Percentiles rank a stretch among this genome's conserved stretches.
Evolutionary conservation across 108 stramenopile genomes (phyloP).

Genomic region (Ochromonas danica): DNA sequence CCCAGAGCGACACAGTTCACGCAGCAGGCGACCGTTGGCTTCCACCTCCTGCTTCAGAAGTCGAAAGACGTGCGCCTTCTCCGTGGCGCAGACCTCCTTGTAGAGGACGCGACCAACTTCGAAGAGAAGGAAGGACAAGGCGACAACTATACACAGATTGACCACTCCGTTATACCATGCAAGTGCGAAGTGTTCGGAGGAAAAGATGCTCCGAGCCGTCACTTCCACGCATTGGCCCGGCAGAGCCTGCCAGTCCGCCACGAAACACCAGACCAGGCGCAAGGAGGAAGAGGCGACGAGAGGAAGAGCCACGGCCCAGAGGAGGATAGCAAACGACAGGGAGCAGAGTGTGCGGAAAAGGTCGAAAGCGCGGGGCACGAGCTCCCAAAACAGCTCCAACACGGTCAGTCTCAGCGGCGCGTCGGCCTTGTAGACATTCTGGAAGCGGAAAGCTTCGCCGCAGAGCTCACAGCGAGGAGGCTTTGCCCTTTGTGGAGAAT

Average conservation of each 20-base stretch:
- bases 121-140: background rate
- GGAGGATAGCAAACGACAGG: background rate
- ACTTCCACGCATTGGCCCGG: background rate
- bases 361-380: background rate
- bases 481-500: background rate
- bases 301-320: constrained; percentile 8
- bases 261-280: background rate
- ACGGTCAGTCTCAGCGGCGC: background rate
- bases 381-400: background rate
- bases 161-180: constrained; percentile 3
- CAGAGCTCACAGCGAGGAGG: constrained; percentile 15
- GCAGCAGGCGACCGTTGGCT: too few relatives aligned
- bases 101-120: background rate
- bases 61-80: too few relatives aligned
- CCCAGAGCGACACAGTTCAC: too few relatives aligned
- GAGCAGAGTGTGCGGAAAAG: background rate
- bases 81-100: too few relatives aligned
- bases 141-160: background rate
- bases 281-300: background rate
- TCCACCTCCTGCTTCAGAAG: too few relatives aligned
- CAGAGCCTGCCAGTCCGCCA: background rate
- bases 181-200: background rate
- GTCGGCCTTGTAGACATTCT: constrained; percentile 17
- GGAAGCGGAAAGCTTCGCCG: constrained; percentile 23
- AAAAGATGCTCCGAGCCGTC: background rate